Percentiles rank a stretch among this genome's conserved stretches.
Conservation (phyloP, 768 basidiomycete species). For the Termitomyces bulborhizus region DNA sequence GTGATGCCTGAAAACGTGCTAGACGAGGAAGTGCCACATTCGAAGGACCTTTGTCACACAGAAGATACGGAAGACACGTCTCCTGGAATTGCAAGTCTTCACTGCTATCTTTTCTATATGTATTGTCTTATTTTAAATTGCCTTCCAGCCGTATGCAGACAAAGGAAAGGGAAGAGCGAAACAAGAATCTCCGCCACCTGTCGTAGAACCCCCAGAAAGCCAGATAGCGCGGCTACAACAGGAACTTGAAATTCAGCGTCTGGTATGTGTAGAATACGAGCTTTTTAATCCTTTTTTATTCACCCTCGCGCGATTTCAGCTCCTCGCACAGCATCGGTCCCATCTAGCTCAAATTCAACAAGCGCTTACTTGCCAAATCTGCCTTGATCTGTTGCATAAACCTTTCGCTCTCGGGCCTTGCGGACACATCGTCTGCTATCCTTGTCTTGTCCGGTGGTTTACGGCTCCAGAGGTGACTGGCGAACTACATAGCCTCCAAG, state of each 20-base stretch:
- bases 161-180: slow-evolving; percentile 36
- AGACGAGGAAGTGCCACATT: neutral
- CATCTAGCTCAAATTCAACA: slow-evolving; percentile 52
- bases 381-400: slow-evolving; percentile 65
- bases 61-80: slow-evolving; percentile 3
- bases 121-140: neutral
- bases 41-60: neutral
- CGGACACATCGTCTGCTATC: slow-evolving; percentile 67
- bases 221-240: slow-evolving; percentile 36
- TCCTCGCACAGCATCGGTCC: slow-evolving; percentile 46
- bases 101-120: neutral
- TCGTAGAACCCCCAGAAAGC: slow-evolving; percentile 14
- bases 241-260: slow-evolving; percentile 33
- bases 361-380: slow-evolving; percentile 72
- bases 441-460: slow-evolving; percentile 76
- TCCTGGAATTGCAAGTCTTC: slow-evolving; percentile 16
- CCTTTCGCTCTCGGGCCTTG: slow-evolving; percentile 74
- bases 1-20: neutral
- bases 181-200: slow-evolving; percentile 16
- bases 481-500: slow-evolving; percentile 5
- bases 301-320: slow-evolving; percentile 21
- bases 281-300: neutral
- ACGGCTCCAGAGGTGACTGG: slow-evolving; percentile 31
- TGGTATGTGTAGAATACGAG: slow-evolving; percentile 22
- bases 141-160: slow-evolving; percentile 19